Percentiles rank a stretch among this genome's conserved stretches.
Conservation (phyloP, 2,329 filamentous ascomycete species). For the Sporothrix protearum region DNA sequence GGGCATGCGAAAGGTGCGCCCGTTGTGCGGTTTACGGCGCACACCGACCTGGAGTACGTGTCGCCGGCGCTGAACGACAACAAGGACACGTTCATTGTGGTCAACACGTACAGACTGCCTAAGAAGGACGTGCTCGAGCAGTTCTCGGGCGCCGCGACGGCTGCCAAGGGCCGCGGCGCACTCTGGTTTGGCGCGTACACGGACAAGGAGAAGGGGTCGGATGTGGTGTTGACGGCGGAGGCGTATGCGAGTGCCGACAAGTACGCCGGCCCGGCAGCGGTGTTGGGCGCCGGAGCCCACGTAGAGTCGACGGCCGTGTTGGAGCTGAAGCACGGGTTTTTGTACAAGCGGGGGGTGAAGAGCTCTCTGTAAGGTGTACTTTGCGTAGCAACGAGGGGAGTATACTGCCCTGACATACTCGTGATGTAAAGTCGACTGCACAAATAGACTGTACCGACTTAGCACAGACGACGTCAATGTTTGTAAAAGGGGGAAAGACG, state of each 20-base stretch:
- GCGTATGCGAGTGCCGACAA: background rate
- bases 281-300: background rate
- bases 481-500: background rate
- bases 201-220: background rate
- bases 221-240: conserved; percentile 13
- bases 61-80: background rate
- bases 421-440: too few species aligned
- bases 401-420: too few species aligned
- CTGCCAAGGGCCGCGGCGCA: background rate
- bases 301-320: background rate
- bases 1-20: background rate
- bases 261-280: background rate
- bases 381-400: background rate
- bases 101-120: conserved; percentile 1
- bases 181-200: conserved; percentile 4
- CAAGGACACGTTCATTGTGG: background rate
- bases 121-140: background rate
- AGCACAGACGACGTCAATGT: background rate
- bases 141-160: background rate
- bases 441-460: too few species aligned
- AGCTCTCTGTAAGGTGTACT: background rate
- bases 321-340: background rate
- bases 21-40: background rate
- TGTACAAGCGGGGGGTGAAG: conserved; percentile 9
- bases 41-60: background rate